Evolutionary conservation across 1,284 basidiomycete genomes (phyloP).

Genomic region (Mycena sp.): DNA sequence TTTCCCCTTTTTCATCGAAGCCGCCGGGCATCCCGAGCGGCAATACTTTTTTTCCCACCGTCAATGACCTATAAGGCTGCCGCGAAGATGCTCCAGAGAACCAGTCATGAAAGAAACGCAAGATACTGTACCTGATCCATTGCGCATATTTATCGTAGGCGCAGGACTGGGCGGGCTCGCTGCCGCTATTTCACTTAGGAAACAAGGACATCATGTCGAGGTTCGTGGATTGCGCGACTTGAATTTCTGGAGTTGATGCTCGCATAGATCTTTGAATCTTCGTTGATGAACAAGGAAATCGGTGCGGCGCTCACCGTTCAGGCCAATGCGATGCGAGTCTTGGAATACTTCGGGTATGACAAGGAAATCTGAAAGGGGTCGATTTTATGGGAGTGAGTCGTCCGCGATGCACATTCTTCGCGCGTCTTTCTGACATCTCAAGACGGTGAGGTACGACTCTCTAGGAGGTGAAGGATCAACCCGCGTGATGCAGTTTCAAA

Average conservation of each 20-base stretch:
- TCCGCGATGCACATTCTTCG: neutral
- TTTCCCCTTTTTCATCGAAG: no score
- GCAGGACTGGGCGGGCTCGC: slow-evolving; percentile 26
- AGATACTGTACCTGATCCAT: neutral
- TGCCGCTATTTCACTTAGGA: slow-evolving; percentile 18
- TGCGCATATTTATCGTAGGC: slow-evolving; percentile 21
- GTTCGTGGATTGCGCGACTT: neutral
- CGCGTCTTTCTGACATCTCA: neutral
- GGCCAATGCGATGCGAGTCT: slow-evolving; percentile 8
- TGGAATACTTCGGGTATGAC: slow-evolving; percentile 1
- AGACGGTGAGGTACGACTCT: neutral
- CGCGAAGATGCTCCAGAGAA: no score
- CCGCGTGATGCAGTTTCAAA: neutral
- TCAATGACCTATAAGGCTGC: no score
- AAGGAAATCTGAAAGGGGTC: neutral
- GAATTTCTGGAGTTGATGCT: no score
- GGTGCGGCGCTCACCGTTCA: slow-evolving; percentile 11
- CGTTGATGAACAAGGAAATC: neutral
- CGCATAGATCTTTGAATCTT: slow-evolving; percentile 16
- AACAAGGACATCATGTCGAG: slow-evolving; percentile 20
- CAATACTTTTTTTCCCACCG: no score
- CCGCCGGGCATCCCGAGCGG: no score
- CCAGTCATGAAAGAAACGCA: neutral
- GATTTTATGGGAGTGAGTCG: slow-evolving; percentile 8
- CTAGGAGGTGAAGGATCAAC: neutral